phyloP scores from a whole-genome alignment of 78 protist species.

The slime mould (Dictyostelium discoideum) region DNA sequence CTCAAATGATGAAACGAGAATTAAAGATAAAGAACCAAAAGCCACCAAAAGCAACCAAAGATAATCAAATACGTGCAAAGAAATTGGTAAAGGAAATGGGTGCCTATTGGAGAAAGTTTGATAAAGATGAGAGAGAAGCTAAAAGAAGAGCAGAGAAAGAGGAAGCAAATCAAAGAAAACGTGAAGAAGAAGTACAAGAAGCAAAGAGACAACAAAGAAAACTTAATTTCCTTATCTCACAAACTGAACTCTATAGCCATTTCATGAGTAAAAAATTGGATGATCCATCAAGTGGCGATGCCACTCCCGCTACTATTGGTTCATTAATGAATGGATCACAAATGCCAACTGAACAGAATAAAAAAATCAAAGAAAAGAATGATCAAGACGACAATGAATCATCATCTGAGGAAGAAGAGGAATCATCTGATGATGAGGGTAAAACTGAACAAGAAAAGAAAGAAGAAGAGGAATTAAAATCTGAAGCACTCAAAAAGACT shows the following conservation, averaged over 20 bases:
- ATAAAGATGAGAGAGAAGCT: slow-evolving; percentile 82
- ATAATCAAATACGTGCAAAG: slow-evolving; percentile 50
- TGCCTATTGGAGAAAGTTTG: slow-evolving; percentile 81
- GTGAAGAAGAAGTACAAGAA: slow-evolving; percentile 91
- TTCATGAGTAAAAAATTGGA: slow-evolving; percentile 89
- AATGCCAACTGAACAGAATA: not conserved
- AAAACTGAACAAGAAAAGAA: slow-evolving; percentile 34
- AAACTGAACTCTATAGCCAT: slow-evolving; percentile 95
- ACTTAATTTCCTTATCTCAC: slow-evolving; percentile 94
- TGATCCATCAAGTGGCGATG: not conserved
- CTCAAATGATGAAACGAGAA: slow-evolving; percentile 31
- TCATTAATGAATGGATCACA: not conserved
- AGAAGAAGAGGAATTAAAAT: slow-evolving; percentile 29
- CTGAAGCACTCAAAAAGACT: slow-evolving; percentile 32
- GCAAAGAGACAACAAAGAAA: slow-evolving; percentile 92
- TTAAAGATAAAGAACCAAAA: not conserved
- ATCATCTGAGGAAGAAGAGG: slow-evolving; percentile 8
- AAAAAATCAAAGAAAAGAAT: not conserved
- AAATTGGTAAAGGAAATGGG: slow-evolving; percentile 77
- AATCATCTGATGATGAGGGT: slow-evolving; percentile 8
- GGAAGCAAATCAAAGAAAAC: slow-evolving; percentile 55
- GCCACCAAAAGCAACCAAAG: slow-evolving; percentile 15
- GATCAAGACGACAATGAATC: not conserved
- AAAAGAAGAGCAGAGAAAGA: slow-evolving; percentile 84
- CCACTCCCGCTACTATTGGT: not conserved